phyloP scores from a whole-genome alignment of 2,329 filamentous ascomycete species.

The Ophiocordyceps australis region DNA sequence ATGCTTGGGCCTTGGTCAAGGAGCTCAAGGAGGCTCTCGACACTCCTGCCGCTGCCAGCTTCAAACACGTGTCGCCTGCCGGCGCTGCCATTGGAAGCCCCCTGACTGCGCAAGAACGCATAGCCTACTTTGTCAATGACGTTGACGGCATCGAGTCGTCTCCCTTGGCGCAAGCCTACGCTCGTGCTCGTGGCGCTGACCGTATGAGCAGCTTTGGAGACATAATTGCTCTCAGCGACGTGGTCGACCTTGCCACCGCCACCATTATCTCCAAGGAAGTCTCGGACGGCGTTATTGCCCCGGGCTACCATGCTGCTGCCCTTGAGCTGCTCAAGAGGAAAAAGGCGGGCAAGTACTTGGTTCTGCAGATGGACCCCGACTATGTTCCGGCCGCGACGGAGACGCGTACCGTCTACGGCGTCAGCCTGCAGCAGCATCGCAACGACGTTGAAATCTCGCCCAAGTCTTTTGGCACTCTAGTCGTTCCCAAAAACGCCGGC shows the following conservation, averaged over 20 bases:
- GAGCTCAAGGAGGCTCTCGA: slow-evolving; percentile 81
- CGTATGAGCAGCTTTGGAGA: slow-evolving; percentile 98
- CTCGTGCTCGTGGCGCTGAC: slow-evolving; percentile 85
- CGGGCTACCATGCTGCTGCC: slow-evolving; percentile 68
- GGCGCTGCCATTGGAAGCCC: slow-evolving; percentile 88
- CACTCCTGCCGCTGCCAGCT: slow-evolving; percentile 82
- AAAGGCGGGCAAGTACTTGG: slow-evolving; percentile 93
- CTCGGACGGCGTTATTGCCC: slow-evolving; percentile 89
- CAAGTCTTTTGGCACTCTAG: slow-evolving; percentile 66
- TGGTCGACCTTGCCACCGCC: slow-evolving; percentile 82
- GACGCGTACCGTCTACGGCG: slow-evolving; percentile 74
- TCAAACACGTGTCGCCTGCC: slow-evolving; percentile 97
- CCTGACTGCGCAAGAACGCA: slow-evolving; percentile 71
- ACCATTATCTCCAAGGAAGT: slow-evolving; percentile 98
- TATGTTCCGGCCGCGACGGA: slow-evolving; percentile 71
- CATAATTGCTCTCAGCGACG: slow-evolving; percentile 79
- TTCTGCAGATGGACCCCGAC: slow-evolving; percentile 82
- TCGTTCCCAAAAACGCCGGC: slow-evolving; percentile 65
- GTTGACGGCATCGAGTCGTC: slow-evolving; percentile 79
- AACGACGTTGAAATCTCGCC: slow-evolving; percentile 82
- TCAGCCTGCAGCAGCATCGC: slow-evolving; percentile 76
- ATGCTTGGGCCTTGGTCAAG: slow-evolving; percentile 93
- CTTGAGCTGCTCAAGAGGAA: slow-evolving; percentile 91
- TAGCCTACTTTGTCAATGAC: slow-evolving; percentile 97
- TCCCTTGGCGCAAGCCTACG: slow-evolving; percentile 80